phyloP scores from a whole-genome alignment of 106 monocot species.

The Dendrobium nobile region DNA sequence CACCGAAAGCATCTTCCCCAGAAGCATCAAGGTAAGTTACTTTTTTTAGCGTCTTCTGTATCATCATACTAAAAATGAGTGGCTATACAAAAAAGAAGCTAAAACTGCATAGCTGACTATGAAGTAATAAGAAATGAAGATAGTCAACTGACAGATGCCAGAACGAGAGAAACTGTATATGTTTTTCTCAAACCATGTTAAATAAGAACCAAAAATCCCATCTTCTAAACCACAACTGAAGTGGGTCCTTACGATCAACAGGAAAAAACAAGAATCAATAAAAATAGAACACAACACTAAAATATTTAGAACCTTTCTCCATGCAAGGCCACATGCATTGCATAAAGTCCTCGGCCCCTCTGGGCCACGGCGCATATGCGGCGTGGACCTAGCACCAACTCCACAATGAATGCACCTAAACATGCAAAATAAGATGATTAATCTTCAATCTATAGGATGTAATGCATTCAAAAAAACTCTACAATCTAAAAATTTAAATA shows the following conservation, averaged over 20 bases:
- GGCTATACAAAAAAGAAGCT: neutral
- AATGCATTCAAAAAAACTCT: neutral
- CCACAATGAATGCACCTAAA: conserved; percentile 41
- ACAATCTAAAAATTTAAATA: neutral
- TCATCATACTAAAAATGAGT: conserved; percentile 8
- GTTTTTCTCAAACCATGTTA: neutral
- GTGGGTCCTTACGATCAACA: neutral
- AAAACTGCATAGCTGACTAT: neutral
- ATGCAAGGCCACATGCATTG: conserved; percentile 58
- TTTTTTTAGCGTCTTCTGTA: conserved; percentile 19
- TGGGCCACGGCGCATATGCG: conserved; percentile 58
- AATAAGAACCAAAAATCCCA: neutral
- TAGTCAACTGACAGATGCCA: too few relatives aligned
- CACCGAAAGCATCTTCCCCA: conserved; percentile 2
- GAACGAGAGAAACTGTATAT: too few relatives aligned
- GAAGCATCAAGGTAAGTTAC: conserved; percentile 7
- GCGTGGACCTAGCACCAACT: conserved; percentile 34
- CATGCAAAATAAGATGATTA: neutral
- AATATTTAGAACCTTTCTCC: conserved; percentile 34
- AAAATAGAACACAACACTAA: neutral
- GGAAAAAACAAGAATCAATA: neutral
- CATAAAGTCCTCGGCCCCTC: conserved; percentile 51
- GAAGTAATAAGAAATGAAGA: too few relatives aligned
- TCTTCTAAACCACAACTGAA: neutral
- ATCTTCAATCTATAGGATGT: neutral